Evolutionary conservation across 768 basidiomycete species (phyloP), one percentile per base, ranked within the genome.

Genomic region (Boletus fagicola): DNA sequence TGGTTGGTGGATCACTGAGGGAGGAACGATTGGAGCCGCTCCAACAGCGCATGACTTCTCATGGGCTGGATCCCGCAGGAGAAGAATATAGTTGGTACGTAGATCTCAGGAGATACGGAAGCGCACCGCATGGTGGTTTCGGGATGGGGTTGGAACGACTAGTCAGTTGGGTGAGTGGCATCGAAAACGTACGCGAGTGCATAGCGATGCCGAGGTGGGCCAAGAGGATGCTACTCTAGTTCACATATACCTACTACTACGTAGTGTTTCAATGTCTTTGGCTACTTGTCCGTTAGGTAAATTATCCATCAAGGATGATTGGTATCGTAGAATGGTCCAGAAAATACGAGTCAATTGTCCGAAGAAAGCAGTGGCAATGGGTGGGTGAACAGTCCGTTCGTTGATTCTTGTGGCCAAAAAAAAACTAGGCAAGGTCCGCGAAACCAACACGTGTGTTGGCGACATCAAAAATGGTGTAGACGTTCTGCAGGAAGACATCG

Each of bases 121-220:
- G 88, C 18, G 88, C 91, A 20, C 90, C 93, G 3, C 96, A 98
- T 72, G 94, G 91, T 16, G 97, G 97, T 16, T 98, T 94, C 73
- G 97, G 97, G 6, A 79, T 98, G 77, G 97, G 97, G 2, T 97
- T 96, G 66, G 97, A 99, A 72, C 77, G 97, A 58, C 76, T 97
- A 20, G 78, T 98, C 18, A 83, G 85, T 44, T 96, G 92, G 90
- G 73, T 97, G 12, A 85, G 87, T 20, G 94, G 94, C 0, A 78
- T 92, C 45, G 87, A 88, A 57, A 98, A 96, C 72, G 82, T 98
- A n/a, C 78, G 91, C 58, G 97, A 99, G 70, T 92, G 92, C 65
- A 84, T 95, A 42, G 84, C 92, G 6, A 92, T 97, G 80, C 95
- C 95, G 1, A 76, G 96, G 57, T 94, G 92, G 92, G 80, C 86